Percentiles rank a stretch among this genome's conserved stretches.
Conservation (phyloP, 192 early-diverging fungal genomes). For the Pecoramyces ruminantium region DNA sequence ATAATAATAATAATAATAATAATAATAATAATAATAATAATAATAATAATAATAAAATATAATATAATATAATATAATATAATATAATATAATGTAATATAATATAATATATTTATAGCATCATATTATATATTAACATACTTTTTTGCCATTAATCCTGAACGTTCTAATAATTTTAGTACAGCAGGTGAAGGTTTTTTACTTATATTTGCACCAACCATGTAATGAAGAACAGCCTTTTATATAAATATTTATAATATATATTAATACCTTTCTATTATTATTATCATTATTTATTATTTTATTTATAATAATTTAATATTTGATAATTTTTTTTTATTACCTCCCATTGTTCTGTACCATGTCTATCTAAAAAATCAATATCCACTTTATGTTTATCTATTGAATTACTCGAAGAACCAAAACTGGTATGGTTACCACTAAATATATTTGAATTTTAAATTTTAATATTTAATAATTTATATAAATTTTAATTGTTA, state of each 20-base stretch:
- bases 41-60: too few species aligned
- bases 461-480: too few species aligned
- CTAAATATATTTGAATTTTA: slow-evolving; percentile 20
- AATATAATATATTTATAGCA: too few species aligned
- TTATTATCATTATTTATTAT: too few species aligned
- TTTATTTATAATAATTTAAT: not conserved
- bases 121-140: too few species aligned
- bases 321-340: not conserved
- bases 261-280: too few species aligned
- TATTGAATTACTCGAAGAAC: slow-evolving; percentile 37
- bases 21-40: too few species aligned
- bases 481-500: too few species aligned
- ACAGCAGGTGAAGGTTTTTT: slow-evolving; percentile 50
- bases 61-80: too few species aligned
- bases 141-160: slow-evolving; percentile 53
- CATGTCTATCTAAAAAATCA: slow-evolving; percentile 60
- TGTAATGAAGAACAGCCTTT: slow-evolving; percentile 67
- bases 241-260: too few species aligned
- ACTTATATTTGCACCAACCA: slow-evolving; percentile 67
- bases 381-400: slow-evolving; percentile 48
- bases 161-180: slow-evolving; percentile 49
- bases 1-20: too few species aligned
- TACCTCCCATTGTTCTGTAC: slow-evolving; percentile 70
- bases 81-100: too few species aligned
- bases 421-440: slow-evolving; percentile 74